Percentiles rank a stretch among this genome's conserved stretches.
These are phyloP conservation scores for Lepiota brunneoincarnata DNA, from an alignment of 768 basidiomycete genomes.

Conservation along the genomic window DNA sequence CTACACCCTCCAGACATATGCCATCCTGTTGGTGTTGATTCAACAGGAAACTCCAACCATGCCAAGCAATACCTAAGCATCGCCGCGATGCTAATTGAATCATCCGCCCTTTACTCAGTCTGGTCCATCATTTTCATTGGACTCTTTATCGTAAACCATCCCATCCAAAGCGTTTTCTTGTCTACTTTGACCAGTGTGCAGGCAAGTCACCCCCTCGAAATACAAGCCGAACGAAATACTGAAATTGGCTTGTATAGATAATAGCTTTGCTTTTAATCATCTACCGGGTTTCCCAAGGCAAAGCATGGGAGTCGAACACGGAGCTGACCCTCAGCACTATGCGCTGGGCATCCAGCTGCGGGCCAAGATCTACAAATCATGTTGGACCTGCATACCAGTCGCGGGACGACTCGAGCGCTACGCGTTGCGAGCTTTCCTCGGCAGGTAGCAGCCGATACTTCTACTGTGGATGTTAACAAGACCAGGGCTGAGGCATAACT, in stretches of 20 bases:
- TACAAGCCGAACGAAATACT: no score
- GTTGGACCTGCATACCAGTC: neutral
- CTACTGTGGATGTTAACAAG: neutral
- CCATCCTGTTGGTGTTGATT: neutral
- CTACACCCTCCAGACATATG: no score
- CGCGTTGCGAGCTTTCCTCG: neutral
- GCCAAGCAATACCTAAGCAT: constrained; percentile 12
- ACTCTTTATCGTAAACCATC: constrained; percentile 11
- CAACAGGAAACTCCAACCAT: constrained; percentile 11
- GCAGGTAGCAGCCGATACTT: neutral
- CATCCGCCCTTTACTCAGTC: constrained; percentile 12
- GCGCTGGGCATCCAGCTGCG: neutral
- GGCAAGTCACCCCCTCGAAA: constrained; percentile 1
- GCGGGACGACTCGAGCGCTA: neutral
- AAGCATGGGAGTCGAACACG: neutral
- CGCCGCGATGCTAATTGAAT: constrained; percentile 13
- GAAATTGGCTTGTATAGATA: neutral
- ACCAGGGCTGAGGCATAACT: no score
- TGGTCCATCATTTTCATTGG: constrained; percentile 14
- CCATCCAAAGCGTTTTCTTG: constrained; percentile 13
- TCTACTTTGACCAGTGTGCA: constrained; percentile 6
- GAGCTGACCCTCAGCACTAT: neutral
- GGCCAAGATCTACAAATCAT: neutral
- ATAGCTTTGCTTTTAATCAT: constrained; percentile 12
- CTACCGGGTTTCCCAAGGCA: neutral